Conservation (phyloP, 805 yeast species). For the Metschnikowia cerradonensis region DNA sequence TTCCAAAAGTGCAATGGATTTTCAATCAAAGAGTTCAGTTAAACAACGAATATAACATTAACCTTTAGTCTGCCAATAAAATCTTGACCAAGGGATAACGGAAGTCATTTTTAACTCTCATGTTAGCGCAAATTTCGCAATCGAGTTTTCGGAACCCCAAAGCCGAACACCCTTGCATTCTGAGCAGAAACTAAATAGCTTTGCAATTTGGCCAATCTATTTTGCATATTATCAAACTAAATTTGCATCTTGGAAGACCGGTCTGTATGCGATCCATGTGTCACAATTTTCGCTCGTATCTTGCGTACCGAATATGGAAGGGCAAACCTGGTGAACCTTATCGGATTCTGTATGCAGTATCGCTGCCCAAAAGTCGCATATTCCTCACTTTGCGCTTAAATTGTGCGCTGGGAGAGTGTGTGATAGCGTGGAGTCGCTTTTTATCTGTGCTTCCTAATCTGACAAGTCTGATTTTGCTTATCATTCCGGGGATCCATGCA, state of each 20-base stretch:
- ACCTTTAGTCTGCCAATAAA: too few relatives aligned
- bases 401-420: neutral
- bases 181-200: too few relatives aligned
- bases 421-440: neutral
- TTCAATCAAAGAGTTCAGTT: too few relatives aligned
- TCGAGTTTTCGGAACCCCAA: neutral
- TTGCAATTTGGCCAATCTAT: too few relatives aligned
- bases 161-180: neutral
- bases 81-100: too few relatives aligned
- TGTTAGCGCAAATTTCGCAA: neutral
- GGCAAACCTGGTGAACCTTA: conserved; percentile 1
- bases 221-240: too few relatives aligned
- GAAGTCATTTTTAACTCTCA: neutral
- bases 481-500: neutral
- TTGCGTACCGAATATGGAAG: conserved; percentile 1
- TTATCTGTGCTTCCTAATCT: neutral
- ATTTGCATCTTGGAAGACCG: neutral
- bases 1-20: too few relatives aligned
- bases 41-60: too few relatives aligned
- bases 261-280: neutral
- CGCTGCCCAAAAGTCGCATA: neutral
- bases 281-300: neutral
- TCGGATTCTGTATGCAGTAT: neutral
- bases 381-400: neutral
- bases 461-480: neutral